Conservation (phyloP, 495 filamentous ascomycete species). For the Penicillium canariense region DNA sequence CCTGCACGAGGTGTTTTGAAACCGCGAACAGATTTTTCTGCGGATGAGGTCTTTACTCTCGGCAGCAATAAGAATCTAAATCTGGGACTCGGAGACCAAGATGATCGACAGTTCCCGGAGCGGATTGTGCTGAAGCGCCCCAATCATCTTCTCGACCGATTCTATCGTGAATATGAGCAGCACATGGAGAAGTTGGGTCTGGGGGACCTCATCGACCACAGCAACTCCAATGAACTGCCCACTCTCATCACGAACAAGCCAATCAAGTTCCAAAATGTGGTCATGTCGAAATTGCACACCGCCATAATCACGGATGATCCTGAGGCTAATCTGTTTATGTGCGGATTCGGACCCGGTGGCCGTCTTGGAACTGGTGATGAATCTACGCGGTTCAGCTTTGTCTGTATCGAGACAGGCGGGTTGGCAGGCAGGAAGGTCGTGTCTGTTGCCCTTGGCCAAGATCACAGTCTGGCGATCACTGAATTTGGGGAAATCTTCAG, state of each 20-base stretch:
- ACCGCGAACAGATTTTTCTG: constrained; percentile 46
- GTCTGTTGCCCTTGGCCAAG: constrained; percentile 78
- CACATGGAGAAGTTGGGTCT: constrained; percentile 29
- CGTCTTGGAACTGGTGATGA: constrained; percentile 89
- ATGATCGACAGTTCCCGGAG: constrained; percentile 92
- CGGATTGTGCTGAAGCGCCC: constrained; percentile 76
- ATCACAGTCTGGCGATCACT: constrained; percentile 84
- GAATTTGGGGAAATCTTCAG: constrained; percentile 81
- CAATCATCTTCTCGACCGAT: constrained; percentile 67
- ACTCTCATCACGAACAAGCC: constrained; percentile 65
- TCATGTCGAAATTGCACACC: constrained; percentile 88
- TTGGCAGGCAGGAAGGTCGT: constrained; percentile 67
- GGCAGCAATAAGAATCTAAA: constrained; percentile 95
- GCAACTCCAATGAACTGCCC: constrained; percentile 54
- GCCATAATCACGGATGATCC: constrained; percentile 89
- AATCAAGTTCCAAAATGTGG: constrained; percentile 69
- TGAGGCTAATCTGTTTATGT: constrained; percentile 87
- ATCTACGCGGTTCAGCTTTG: constrained; percentile 78
- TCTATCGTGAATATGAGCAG: constrained; percentile 60
- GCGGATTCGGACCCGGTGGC: constrained; percentile 88
- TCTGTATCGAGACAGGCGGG: constrained; percentile 70
- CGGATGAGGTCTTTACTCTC: constrained; percentile 89
- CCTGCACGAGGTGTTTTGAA: constrained; percentile 21
- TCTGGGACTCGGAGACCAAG: constrained; percentile 86
- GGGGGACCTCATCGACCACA: constrained; percentile 22